phyloP scores from a whole-genome alignment of 495 filamentous ascomycete species.

The Cladorrhinum samala region DNA sequence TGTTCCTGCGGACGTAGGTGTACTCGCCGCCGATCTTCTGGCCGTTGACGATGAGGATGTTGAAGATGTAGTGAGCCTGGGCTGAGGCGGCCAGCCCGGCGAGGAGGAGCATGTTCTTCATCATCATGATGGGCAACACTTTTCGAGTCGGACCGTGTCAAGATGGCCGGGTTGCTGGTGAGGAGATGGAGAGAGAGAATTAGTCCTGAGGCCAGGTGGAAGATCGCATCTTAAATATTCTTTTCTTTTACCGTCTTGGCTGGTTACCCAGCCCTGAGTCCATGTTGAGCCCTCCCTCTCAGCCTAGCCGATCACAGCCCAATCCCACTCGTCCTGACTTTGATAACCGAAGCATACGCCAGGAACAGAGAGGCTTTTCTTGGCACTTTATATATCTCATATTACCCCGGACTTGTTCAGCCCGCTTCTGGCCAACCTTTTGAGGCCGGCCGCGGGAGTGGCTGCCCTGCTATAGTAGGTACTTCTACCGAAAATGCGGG shows the following conservation, averaged over 20 bases:
- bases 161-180: neutral
- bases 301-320: neutral
- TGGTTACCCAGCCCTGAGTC: no score
- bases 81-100: conserved; percentile 21
- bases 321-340: no score
- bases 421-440: neutral
- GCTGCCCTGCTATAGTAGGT: neutral
- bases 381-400: neutral
- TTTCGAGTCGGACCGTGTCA: no score
- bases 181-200: neutral
- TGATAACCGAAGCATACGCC: no score
- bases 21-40: conserved; percentile 33
- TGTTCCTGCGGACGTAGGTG: conserved; percentile 34
- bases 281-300: neutral
- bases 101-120: conserved; percentile 25
- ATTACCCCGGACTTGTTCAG: neutral
- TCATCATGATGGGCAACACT: neutral
- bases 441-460: no score
- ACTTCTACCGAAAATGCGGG: conserved; percentile 5
- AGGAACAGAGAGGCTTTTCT: no score
- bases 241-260: no score
- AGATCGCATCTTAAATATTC: no score
- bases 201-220: neutral
- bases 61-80: conserved; percentile 37
- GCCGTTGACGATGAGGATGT: conserved; percentile 37